Conservation (phyloP, 192 early-diverging fungal genomes). For the Helicostylum pulchrum region DNA sequence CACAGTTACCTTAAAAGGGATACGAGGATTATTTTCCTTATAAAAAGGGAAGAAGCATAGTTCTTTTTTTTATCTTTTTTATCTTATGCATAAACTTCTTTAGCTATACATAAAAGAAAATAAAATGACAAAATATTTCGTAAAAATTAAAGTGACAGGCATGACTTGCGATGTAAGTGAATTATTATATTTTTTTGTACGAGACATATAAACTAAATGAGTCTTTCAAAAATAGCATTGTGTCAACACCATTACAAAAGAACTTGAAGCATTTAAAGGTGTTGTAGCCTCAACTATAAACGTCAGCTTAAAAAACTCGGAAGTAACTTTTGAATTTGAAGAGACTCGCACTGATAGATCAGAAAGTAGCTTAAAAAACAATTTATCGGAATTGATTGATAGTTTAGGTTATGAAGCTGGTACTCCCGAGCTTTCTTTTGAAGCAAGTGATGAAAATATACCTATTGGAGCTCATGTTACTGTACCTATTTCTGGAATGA, state of each 20-base stretch:
- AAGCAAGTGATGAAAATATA: background rate
- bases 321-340: slow-evolving; percentile 3
- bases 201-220: background rate
- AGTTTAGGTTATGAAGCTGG: slow-evolving; percentile 69
- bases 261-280: background rate
- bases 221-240: slow-evolving; percentile 9
- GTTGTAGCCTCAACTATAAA: background rate
- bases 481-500: slow-evolving; percentile 33
- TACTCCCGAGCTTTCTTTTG: slow-evolving; percentile 10
- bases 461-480: background rate
- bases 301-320: slow-evolving; percentile 1
- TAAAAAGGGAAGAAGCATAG: background rate
- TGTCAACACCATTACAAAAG: slow-evolving; percentile 10
- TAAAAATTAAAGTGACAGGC: slow-evolving; percentile 5
- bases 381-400: slow-evolving; percentile 43
- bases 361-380: too few relatives aligned
- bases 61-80: background rate
- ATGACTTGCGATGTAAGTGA: slow-evolving; percentile 13
- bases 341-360: background rate
- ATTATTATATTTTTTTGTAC: background rate
- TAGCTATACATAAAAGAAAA: background rate
- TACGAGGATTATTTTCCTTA: background rate
- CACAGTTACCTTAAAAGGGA: background rate
- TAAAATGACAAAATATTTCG: background rate
- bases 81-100: background rate